Evolutionary conservation across 352 stramenopile species (phyloP).

Genomic region (Globisporangium acanthophoron): DNA sequence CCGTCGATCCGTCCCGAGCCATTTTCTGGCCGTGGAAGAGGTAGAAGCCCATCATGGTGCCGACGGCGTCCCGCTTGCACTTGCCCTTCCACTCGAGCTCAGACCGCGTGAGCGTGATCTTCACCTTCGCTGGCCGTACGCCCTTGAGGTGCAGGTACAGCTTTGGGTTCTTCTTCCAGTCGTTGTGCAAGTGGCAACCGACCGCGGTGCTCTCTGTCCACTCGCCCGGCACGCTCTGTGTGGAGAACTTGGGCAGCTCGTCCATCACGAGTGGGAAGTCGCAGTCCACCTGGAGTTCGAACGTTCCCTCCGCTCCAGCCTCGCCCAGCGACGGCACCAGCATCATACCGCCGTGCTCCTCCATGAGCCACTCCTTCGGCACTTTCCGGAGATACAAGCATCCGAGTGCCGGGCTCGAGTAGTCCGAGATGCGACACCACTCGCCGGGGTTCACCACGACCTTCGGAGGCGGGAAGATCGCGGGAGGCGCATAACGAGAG

Average conservation of each 20-base stretch:
- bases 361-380: constrained; percentile 52
- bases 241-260: constrained; percentile 50
- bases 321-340: constrained; percentile 78
- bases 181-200: constrained; percentile 72
- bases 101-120: constrained; percentile 73
- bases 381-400: constrained; percentile 68
- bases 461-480: constrained; percentile 43
- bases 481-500: neutral
- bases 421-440: constrained; percentile 64
- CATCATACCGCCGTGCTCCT: constrained; percentile 46
- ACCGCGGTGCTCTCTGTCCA: constrained; percentile 61
- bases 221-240: constrained; percentile 74
- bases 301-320: constrained; percentile 56
- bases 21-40: constrained; percentile 56
- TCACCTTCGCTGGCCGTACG: constrained; percentile 61
- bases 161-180: constrained; percentile 89
- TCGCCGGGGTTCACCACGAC: constrained; percentile 73
- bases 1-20: constrained; percentile 21
- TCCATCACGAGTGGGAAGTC: constrained; percentile 66
- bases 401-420: constrained; percentile 39
- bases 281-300: constrained; percentile 85
- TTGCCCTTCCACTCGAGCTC: constrained; percentile 80
- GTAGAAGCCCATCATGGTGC: constrained; percentile 90
- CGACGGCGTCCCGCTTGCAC: constrained; percentile 80
- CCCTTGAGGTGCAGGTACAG: constrained; percentile 74